Base-by-base conservation (phyloP, 1,284 basidiomycete species). In the Hymenochaete sp. region DNA sequence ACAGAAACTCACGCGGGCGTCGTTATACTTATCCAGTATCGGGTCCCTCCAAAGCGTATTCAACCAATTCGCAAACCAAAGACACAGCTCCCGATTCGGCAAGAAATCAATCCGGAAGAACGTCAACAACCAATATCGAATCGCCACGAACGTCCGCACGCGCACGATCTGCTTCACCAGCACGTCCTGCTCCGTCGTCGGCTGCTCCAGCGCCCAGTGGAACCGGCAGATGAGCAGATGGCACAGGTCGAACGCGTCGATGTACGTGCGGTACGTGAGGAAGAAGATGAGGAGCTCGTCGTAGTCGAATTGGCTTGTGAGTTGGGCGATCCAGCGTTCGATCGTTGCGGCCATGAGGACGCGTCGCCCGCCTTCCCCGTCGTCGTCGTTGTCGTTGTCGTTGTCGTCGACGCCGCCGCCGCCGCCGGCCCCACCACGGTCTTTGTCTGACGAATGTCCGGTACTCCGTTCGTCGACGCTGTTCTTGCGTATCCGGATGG, bases 61-160 rank as follows among this genome's bases (percentile, higher is more conserved):
- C 45, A 93, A 59, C 87, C 87, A 91, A 44, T 72, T 70, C 11
- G 85, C 76, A 45, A 91, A 68, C 29, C 81, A 60, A 27, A 79
- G 56, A 53, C 88, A 72, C 56, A 93, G 62, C 53, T 84, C 82
- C 44, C 76, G 73, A 61, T 88, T 82, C n/a, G 82, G 78, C 49
- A 89, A 63, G 58, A 92, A 93, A 59, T 93, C 90, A 53, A 87
- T 80, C 44, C 73, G 73, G 62, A 92, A 93, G 61, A 92, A 91
- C 8, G 86, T 89, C 55, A 87, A 66, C 27, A 92, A 61, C 89
- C 90, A 92, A 57, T 87, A 88, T 38, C 86, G 72, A 43, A 92
- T 77, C 6, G 87, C 86, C 22, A 88, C 85, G 60, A 90, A 92
- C 13, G 88, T 91, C 56, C 90, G 69, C 9, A 91, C 84, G 31